Evolutionary conservation across 495 filamentous ascomycete genomes (phyloP).

Genomic region (Xylaria castorea): DNA sequence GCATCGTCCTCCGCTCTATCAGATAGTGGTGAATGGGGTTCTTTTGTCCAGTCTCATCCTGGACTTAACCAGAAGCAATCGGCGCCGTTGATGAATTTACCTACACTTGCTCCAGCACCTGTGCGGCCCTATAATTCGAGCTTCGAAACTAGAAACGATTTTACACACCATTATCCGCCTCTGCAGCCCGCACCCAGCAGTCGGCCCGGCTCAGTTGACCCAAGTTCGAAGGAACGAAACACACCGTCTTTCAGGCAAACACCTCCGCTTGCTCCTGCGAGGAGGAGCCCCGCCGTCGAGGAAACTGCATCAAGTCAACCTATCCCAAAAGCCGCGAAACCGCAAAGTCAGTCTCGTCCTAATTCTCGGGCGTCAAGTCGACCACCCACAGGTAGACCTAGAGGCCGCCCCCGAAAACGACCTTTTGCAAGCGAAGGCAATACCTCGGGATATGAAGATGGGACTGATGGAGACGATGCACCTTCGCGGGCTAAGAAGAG

Average conservation of each 20-base stretch:
- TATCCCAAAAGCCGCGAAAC: constrained; percentile 28
- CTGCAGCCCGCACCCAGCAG: constrained; percentile 27
- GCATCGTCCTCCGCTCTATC: constrained; percentile 35
- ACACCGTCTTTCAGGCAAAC: constrained; percentile 20
- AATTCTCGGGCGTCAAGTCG: constrained; percentile 50
- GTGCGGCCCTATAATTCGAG: constrained; percentile 30
- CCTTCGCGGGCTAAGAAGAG: constrained; percentile 63
- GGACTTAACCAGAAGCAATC: constrained; percentile 40
- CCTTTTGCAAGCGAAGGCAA: constrained; percentile 52
- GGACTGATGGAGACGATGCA: constrained; percentile 69
- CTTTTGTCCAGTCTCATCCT: constrained; percentile 53
- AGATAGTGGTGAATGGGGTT: constrained; percentile 58
- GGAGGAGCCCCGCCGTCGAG: constrained; percentile 26
- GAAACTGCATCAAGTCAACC: constrained; percentile 28
- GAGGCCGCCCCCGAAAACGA: constrained; percentile 57
- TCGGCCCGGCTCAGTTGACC: constrained; percentile 35
- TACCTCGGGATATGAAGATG: constrained; percentile 72
- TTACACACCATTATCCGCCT: constrained; percentile 8
- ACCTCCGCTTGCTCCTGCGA: constrained; percentile 16
- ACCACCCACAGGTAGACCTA: constrained; percentile 51
- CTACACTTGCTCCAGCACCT: constrained; percentile 34
- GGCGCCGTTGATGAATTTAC: constrained; percentile 10
- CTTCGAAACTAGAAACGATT: constrained; percentile 30
- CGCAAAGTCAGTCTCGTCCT: constrained; percentile 45
- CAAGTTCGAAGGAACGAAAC: constrained; percentile 24